phyloP scores from a whole-genome alignment of 2,329 filamentous ascomycete genomes.

The Ascomycota sp. region DNA sequence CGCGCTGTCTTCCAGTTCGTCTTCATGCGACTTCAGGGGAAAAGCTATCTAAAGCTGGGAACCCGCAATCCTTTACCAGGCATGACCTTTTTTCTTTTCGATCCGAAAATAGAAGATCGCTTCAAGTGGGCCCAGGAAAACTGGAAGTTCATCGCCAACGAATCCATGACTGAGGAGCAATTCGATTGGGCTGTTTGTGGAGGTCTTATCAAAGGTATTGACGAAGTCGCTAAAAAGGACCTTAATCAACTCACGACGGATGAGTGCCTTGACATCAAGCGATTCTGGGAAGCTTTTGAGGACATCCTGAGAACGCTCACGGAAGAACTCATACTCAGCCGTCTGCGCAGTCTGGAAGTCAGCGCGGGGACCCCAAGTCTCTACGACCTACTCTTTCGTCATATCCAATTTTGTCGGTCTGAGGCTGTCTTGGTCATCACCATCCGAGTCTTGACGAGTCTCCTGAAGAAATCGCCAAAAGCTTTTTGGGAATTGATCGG shows the following conservation, averaged over 20 bases:
- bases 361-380: slow-evolving; percentile 38
- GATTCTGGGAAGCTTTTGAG: slow-evolving; percentile 63
- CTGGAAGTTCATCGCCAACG: slow-evolving; percentile 29
- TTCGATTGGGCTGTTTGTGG: slow-evolving; percentile 79
- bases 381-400: slow-evolving; percentile 39
- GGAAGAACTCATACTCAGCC: slow-evolving; percentile 54
- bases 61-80: slow-evolving; percentile 57
- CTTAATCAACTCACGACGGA: slow-evolving; percentile 12
- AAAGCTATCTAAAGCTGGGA: slow-evolving; percentile 56
- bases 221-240: slow-evolving; percentile 33
- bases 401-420: slow-evolving; percentile 27
- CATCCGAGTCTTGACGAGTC: slow-evolving; percentile 45
- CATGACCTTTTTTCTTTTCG: slow-evolving; percentile 68
- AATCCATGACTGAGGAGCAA: slow-evolving; percentile 43
- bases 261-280: slow-evolving; percentile 30
- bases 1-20: slow-evolving; percentile 54
- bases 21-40: slow-evolving; percentile 53
- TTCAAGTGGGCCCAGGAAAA: slow-evolving; percentile 18
- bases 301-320: slow-evolving; percentile 56
- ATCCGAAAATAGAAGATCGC: slow-evolving; percentile 33
- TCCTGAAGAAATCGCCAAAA: slow-evolving; percentile 55
- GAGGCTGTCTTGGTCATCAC: slow-evolving; percentile 44
- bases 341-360: slow-evolving; percentile 59
- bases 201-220: slow-evolving; percentile 46
- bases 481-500: slow-evolving; percentile 82